Evolutionary conservation across 2,329 filamentous ascomycete genomes (phyloP).

Genomic region (Fusarium tanahbumbuense): DNA sequence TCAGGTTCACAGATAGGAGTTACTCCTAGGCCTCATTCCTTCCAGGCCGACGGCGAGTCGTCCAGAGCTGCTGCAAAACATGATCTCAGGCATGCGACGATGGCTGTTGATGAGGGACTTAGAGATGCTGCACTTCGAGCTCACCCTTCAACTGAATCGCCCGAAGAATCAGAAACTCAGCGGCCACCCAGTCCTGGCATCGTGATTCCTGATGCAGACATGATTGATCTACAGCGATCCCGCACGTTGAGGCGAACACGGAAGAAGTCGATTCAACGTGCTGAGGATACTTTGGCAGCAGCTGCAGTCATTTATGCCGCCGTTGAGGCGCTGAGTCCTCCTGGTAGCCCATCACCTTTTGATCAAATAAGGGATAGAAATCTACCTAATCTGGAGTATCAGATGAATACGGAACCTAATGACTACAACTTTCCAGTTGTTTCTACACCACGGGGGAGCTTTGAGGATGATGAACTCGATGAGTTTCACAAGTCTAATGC

Average conservation of each 20-base stretch:
- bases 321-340: conserved; percentile 60
- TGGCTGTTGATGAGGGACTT: conserved; percentile 25
- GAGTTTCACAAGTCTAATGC: conserved; percentile 61
- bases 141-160: conserved; percentile 1
- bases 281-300: conserved; percentile 65
- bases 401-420: conserved; percentile 42
- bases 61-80: conserved; percentile 23
- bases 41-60: conserved; percentile 30
- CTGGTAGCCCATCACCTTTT: conserved; percentile 49
- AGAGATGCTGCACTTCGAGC: conserved; percentile 32
- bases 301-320: conserved; percentile 66
- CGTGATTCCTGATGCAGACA: conserved; percentile 57
- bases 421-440: conserved; percentile 50
- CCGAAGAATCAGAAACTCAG: conserved; percentile 29
- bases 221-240: conserved; percentile 55
- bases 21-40: conserved; percentile 25
- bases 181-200: conserved; percentile 60
- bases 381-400: conserved; percentile 45
- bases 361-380: conserved; percentile 43
- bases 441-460: conserved; percentile 49
- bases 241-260: conserved; percentile 59
- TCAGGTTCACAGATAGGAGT: not conserved
- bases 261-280: conserved; percentile 58
- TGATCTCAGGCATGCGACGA: conserved; percentile 31
- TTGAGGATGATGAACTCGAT: conserved; percentile 54